Conservation (phyloP, 2,329 filamentous ascomycete species). For the Sordariomycetes sp. region DNA sequence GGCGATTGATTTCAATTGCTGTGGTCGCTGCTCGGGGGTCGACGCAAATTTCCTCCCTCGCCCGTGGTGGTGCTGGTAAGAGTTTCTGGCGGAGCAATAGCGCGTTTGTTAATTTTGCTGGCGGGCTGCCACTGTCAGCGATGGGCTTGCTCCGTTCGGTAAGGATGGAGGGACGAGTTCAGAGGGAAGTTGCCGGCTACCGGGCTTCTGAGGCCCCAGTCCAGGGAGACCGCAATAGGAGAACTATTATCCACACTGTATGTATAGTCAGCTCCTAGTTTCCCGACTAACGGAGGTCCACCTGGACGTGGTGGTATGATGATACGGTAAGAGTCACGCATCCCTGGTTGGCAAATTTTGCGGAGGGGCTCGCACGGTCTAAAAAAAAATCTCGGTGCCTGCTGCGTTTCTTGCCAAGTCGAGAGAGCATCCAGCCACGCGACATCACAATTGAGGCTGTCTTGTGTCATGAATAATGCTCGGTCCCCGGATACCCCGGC, state of each 20-base stretch:
- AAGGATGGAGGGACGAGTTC: neutral
- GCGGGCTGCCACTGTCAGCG: neutral
- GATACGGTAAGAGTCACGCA: neutral
- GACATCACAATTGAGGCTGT: neutral
- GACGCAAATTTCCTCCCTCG: slow-evolving; percentile 1
- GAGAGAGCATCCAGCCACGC: neutral
- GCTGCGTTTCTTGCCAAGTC: neutral
- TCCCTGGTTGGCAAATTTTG: neutral
- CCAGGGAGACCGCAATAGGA: neutral
- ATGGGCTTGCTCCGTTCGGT: neutral
- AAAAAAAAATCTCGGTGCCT: neutral
- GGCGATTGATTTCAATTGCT: slow-evolving; percentile 5
- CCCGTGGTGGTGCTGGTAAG: neutral
- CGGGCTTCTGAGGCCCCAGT: neutral
- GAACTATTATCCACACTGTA: neutral
- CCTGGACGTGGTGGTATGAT: neutral
- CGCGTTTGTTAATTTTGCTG: slow-evolving; percentile 4
- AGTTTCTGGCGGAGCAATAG: neutral
- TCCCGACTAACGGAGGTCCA: neutral
- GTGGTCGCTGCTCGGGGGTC: neutral
- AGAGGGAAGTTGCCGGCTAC: neutral
- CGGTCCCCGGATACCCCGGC: no score
- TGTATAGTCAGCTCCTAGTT: neutral
- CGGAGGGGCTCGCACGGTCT: neutral
- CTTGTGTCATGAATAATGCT: neutral